phyloP scores from a whole-genome alignment of 2,329 filamentous ascomycete genomes.

The Colletotrichum plurivorum region DNA sequence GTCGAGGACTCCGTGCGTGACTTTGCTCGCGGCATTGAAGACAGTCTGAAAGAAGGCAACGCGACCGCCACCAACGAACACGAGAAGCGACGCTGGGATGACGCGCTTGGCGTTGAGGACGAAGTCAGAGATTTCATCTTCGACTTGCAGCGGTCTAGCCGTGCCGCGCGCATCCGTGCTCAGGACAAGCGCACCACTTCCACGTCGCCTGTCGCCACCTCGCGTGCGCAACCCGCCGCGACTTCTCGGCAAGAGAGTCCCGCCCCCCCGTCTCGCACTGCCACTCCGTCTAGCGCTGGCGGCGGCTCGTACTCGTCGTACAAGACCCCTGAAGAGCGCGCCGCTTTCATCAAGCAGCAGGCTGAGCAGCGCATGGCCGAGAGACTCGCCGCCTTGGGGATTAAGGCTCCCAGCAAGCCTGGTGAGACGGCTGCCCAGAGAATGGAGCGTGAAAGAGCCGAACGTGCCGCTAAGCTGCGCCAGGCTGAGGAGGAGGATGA shows the following conservation, averaged over 20 bases:
- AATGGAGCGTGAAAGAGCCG: conserved; percentile 87
- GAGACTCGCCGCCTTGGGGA: conserved; percentile 90
- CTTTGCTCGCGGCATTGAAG: conserved; percentile 87
- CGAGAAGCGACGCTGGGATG: conserved; percentile 94
- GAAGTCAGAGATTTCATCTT: conserved; percentile 98
- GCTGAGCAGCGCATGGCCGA: conserved; percentile 98
- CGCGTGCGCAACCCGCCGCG: conserved; percentile 59
- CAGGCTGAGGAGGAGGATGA: conserved; percentile 96
- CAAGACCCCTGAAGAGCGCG: conserved; percentile 92
- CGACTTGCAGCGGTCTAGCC: conserved; percentile 89
- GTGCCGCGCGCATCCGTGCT: conserved; percentile 77
- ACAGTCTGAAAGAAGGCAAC: conserved; percentile 85
- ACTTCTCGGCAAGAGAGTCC: conserved; percentile 64
- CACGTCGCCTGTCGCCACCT: conserved; percentile 57
- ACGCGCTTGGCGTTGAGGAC: conserved; percentile 95
- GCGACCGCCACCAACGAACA: conserved; percentile 86
- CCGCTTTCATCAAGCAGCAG: conserved; percentile 96
- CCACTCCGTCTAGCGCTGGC: conserved; percentile 64
- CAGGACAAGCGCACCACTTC: conserved; percentile 68
- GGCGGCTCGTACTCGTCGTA: conserved; percentile 84
- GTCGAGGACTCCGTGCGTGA: conserved; percentile 96
- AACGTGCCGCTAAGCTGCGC: conserved; percentile 87
- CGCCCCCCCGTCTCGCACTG: conserved; percentile 67
- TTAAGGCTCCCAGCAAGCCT: conserved; percentile 85
- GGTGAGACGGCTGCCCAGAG: conserved; percentile 88